These are phyloP conservation scores for Didymella keratinophila DNA, from an alignment of 2,329 filamentous ascomycete genomes.

Conservation along the genomic window DNA sequence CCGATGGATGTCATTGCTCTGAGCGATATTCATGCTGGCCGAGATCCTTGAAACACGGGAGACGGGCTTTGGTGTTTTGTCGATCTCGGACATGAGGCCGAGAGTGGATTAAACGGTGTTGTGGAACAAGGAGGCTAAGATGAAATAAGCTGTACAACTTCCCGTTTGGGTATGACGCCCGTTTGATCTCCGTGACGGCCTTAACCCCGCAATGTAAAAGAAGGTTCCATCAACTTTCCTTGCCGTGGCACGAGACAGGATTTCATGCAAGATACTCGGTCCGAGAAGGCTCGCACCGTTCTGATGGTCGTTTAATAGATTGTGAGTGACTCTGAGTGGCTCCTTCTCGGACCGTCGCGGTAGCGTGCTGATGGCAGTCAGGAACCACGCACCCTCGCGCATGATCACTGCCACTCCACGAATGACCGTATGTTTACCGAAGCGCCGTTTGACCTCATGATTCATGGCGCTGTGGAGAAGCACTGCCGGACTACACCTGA, in stretches of 20 bases:
- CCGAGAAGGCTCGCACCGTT: constrained; percentile 13
- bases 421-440: constrained; percentile 12
- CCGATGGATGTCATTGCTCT: constrained; percentile 5
- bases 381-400: constrained; percentile 16
- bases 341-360: constrained; percentile 12
- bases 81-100: constrained; percentile 15
- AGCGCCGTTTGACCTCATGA: constrained; percentile 8
- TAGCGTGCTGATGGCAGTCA: constrained; percentile 18
- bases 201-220: constrained; percentile 14
- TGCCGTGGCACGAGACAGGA: constrained; percentile 8
- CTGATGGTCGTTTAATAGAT: constrained; percentile 7
- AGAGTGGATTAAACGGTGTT: background rate
- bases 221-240: constrained; percentile 7
- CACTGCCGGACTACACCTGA: constrained; percentile 1
- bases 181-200: constrained; percentile 7
- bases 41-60: constrained; percentile 17
- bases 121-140: constrained; percentile 10
- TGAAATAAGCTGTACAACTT: constrained; percentile 15
- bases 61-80: constrained; percentile 13
- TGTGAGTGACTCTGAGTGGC: constrained; percentile 5
- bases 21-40: background rate
- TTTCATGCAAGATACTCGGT: constrained; percentile 18
- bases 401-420: constrained; percentile 12
- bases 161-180: constrained; percentile 10
- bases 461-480: constrained; percentile 9